These are phyloP conservation scores for Clarireedia sp. DNA, from an alignment of 2,329 filamentous ascomycete species.

Conservation along the genomic window DNA sequence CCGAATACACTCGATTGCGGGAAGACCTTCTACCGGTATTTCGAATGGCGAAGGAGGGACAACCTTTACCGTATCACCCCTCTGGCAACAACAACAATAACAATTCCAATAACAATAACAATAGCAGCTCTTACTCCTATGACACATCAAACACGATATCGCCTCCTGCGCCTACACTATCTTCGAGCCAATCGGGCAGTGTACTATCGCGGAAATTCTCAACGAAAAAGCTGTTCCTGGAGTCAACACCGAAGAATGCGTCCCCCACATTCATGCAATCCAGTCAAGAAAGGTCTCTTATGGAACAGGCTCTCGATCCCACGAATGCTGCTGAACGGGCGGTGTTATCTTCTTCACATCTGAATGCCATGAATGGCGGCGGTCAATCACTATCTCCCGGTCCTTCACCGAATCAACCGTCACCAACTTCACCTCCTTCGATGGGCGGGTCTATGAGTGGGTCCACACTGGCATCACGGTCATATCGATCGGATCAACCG, in stretches of 20 bases:
- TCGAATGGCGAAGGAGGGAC: slow-evolving; percentile 83
- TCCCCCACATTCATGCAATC: slow-evolving; percentile 59
- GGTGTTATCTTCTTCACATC: slow-evolving; percentile 58
- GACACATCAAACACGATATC: slow-evolving; percentile 42
- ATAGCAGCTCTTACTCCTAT: slow-evolving; percentile 39
- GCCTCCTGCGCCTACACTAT: slow-evolving; percentile 49
- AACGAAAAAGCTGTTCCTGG: slow-evolving; percentile 67
- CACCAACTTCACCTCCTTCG: slow-evolving; percentile 57
- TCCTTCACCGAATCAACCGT: slow-evolving; percentile 59
- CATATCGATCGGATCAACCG: slow-evolving; percentile 47
- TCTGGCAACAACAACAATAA: slow-evolving; percentile 17
- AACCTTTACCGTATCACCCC: slow-evolving; percentile 61
- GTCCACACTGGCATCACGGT: slow-evolving; percentile 49
- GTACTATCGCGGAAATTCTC: slow-evolving; percentile 65
- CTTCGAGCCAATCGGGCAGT: slow-evolving; percentile 42
- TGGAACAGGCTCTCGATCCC: slow-evolving; percentile 60
- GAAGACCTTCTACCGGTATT: slow-evolving; percentile 89
- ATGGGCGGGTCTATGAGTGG: slow-evolving; percentile 16
- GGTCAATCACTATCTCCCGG: slow-evolving; percentile 46
- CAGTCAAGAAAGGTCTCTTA: slow-evolving; percentile 53
- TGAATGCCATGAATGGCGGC: slow-evolving; percentile 61
- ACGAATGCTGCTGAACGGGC: slow-evolving; percentile 60
- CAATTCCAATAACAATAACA: slow-evolving; percentile 1
- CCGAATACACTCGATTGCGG: slow-evolving; percentile 80
- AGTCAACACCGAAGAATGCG: slow-evolving; percentile 63